Evolutionary conservation across 306 rosid species (phyloP).

Genomic region (Carpinus viminea): DNA sequence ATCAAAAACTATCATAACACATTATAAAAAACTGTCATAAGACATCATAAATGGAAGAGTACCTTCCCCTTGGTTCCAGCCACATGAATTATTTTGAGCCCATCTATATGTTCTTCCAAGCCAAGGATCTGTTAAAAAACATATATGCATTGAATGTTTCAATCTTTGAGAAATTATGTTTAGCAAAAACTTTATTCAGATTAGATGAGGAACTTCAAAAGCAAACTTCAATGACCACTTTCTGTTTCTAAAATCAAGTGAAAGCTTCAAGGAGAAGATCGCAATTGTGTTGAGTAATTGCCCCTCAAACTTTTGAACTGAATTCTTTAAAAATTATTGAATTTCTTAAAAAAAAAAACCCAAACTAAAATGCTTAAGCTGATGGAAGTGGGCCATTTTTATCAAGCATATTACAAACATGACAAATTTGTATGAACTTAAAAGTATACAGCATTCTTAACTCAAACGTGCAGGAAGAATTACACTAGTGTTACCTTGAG

Average conservation of each 20-base stretch:
- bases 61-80: constrained; percentile 95
- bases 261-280: neutral
- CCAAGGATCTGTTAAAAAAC: constrained; percentile 54
- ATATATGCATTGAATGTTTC: constrained; percentile 11
- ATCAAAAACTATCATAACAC: neutral
- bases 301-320: neutral
- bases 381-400: neutral
- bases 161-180: constrained; percentile 7
- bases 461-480: constrained; percentile 3
- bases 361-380: neutral
- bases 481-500: constrained; percentile 48
- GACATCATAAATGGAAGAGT: constrained; percentile 9
- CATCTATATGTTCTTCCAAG: constrained; percentile 52
- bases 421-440: neutral
- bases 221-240: constrained; percentile 12
- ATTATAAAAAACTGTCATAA: neutral
- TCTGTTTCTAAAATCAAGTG: constrained; percentile 15
- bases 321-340: neutral
- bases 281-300: neutral
- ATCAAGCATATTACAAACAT: neutral
- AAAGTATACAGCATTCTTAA: constrained; percentile 7
- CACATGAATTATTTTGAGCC: constrained; percentile 74
- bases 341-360: neutral
- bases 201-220: constrained; percentile 14
- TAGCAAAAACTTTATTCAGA: constrained; percentile 10